Conservation (phyloP, 495 filamentous ascomycete genomes). For the Paragyromitra xinjiangensis region DNA sequence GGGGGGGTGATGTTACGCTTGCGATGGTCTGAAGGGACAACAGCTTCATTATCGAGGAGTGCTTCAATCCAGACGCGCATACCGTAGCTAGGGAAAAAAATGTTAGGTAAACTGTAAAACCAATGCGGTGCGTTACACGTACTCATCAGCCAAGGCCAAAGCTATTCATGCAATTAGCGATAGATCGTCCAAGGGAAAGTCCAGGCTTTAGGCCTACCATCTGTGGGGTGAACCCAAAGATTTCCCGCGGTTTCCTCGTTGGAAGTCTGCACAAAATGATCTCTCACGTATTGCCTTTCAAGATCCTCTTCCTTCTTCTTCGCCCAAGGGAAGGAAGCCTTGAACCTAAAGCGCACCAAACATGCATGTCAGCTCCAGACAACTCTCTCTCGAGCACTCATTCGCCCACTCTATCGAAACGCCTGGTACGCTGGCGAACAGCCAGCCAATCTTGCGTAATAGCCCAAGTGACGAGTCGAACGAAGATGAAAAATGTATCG, state of each 20-base stretch:
- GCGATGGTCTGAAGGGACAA: conserved; percentile 62
- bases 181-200: neutral
- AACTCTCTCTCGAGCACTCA: neutral
- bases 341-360: conserved; percentile 67
- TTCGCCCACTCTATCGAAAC: neutral
- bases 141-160: conserved; percentile 82
- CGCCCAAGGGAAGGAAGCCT: conserved; percentile 96
- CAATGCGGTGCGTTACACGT: conserved; percentile 56
- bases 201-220: conserved; percentile 66
- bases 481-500: neutral
- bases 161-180: conserved; percentile 64
- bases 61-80: conserved; percentile 89
- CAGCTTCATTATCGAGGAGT: conserved; percentile 79
- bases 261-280: conserved; percentile 74
- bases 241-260: conserved; percentile 94
- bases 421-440: neutral
- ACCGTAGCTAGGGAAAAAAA: conserved; percentile 62
- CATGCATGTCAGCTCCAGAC: conserved; percentile 35
- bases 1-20: conserved; percentile 58
- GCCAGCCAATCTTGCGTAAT: neutral
- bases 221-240: conserved; percentile 88
- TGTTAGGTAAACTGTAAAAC: conserved; percentile 44
- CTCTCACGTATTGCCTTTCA: conserved; percentile 88
- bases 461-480: neutral
- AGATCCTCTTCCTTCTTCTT: conserved; percentile 80